phyloP scores from a whole-genome alignment of 192 early-diverging fungal genomes.

The Coemansia sp. region DNA sequence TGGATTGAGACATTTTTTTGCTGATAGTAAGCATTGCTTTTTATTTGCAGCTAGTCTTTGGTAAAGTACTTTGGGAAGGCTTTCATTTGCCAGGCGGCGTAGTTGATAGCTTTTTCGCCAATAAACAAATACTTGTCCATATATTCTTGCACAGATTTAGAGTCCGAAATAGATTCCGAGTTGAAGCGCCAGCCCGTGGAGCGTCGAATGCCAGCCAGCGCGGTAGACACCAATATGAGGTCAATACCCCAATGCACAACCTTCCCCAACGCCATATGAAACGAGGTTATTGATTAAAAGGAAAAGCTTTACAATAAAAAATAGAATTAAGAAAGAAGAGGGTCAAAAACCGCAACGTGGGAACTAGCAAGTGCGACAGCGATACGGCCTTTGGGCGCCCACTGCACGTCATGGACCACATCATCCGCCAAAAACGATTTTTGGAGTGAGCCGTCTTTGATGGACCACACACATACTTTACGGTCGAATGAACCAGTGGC shows the following conservation, averaged over 20 bases:
- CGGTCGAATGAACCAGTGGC: conserved; percentile 80
- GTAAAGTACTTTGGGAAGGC: conserved; percentile 1
- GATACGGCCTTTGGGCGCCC: conserved; percentile 42
- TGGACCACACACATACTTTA: conserved; percentile 70
- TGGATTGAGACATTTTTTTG: conserved; percentile 1
- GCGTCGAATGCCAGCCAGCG: neutral
- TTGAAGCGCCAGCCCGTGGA: neutral
- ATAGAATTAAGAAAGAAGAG: conserved; percentile 5
- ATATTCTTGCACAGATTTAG: neutral
- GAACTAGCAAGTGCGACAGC: conserved; percentile 45
- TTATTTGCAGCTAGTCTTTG: conserved; percentile 4
- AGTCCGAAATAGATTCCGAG: neutral
- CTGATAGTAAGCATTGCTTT: neutral
- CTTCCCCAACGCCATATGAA: neutral
- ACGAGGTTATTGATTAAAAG: neutral
- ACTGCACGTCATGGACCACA: conserved; percentile 50
- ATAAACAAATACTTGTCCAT: neutral
- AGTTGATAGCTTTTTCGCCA: conserved; percentile 1
- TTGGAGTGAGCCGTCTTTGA: conserved; percentile 46
- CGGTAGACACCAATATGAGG: neutral
- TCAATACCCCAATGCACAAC: conserved; percentile 3
- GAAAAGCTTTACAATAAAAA: neutral
- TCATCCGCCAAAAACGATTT: conserved; percentile 47
- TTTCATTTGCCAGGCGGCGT: conserved; percentile 1
- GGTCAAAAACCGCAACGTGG: conserved; percentile 43